Evolutionary conservation across 495 filamentous ascomycete genomes (phyloP), one percentile per base, ranked within the genome.

Genomic region (Bryoglossum gracile): DNA sequence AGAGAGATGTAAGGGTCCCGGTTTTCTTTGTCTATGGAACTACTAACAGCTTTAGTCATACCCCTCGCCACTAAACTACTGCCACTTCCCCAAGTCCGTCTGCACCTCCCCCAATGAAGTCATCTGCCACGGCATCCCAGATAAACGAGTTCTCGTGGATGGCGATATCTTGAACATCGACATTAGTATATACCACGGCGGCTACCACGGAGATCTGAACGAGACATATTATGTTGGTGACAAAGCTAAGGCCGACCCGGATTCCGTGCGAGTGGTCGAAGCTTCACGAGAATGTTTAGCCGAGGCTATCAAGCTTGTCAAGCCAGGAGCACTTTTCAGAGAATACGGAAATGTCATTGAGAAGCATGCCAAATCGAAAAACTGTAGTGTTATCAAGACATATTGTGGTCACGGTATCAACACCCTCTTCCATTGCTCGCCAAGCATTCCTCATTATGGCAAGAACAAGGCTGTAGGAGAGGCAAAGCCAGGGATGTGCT

Each of bases 51-150:
- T 24, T n/a, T 43, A 97, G 92, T 86, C 89, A 10, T 99, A 99
- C 59, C 92, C 92, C 0, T 99, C 92, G 0, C 88, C 91, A 1
- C 68, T 99, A 8, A 99, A 99, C 71, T 99, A 99, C 65, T 81
- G 82, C 72, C 73, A 88, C 64, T 99, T 96, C 71, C 92, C 92
- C 47, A 99, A 99, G 72, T 99, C 92, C 1, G 82, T 96, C 37
- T 99, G 92, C 67, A 97, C 89, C 1, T 95, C 89, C 2, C 62
- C 85, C 50, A 99, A 99, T 71, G 92, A 99, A 68, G 83, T 94
- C 48, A 97, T 99, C 61, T 94, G 88, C 68, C 88, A 94, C 71
- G 88, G 88, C 44, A 94, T 94, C 46, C 88, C 88, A 14, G 88
- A 94, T 50, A 75, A 86, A 54, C 75, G 88, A 18, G 72, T 83